These are phyloP conservation scores for Earliella scabrosa DNA, from an alignment of 1,284 basidiomycete species.

Conservation along the genomic window DNA sequence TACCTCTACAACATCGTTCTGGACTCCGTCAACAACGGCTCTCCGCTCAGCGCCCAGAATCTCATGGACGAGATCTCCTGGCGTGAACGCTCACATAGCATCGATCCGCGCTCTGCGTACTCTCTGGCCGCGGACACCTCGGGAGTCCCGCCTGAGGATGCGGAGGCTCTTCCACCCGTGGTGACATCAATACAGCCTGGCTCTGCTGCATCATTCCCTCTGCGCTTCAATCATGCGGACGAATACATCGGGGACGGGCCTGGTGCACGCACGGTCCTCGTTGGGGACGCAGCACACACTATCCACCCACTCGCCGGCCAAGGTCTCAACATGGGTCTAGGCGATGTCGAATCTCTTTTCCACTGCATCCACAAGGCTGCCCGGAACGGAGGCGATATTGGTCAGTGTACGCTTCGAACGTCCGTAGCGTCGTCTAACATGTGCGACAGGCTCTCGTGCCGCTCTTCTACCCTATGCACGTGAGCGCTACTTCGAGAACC, in stretches of 20 bases:
- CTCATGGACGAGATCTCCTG: slow-evolving; percentile 66
- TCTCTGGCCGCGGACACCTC: slow-evolving; percentile 48
- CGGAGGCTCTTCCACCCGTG: slow-evolving; percentile 74
- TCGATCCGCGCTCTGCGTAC: slow-evolving; percentile 65
- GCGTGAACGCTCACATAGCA: slow-evolving; percentile 69
- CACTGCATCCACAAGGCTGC: slow-evolving; percentile 64
- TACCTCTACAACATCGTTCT: slow-evolving; percentile 70
- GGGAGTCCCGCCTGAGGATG: slow-evolving; percentile 67
- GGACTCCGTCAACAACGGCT: slow-evolving; percentile 50
- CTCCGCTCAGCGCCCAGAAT: slow-evolving; percentile 47
- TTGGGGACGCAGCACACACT: slow-evolving; percentile 97
- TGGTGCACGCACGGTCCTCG: slow-evolving; percentile 79
- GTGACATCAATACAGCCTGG: slow-evolving; percentile 74
- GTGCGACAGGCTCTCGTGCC: slow-evolving; percentile 69
- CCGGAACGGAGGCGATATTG: slow-evolving; percentile 77
- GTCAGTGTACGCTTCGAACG: slow-evolving; percentile 43
- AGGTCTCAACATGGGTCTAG: slow-evolving; percentile 92
- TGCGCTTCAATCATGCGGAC: slow-evolving; percentile 88
- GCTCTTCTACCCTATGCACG: slow-evolving; percentile 78
- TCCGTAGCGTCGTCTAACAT: neutral
- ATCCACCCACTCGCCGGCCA: slow-evolving; percentile 98
- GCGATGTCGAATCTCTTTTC: slow-evolving; percentile 78
- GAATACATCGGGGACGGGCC: slow-evolving; percentile 79
- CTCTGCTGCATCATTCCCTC: slow-evolving; percentile 90
- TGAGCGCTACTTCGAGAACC: slow-evolving; percentile 85